A percentile compares a stretch with the other conserved stretches of the same genome.
Conservation (phyloP, 73 alveolate species). For the Paramecium primaurelia region DNA sequence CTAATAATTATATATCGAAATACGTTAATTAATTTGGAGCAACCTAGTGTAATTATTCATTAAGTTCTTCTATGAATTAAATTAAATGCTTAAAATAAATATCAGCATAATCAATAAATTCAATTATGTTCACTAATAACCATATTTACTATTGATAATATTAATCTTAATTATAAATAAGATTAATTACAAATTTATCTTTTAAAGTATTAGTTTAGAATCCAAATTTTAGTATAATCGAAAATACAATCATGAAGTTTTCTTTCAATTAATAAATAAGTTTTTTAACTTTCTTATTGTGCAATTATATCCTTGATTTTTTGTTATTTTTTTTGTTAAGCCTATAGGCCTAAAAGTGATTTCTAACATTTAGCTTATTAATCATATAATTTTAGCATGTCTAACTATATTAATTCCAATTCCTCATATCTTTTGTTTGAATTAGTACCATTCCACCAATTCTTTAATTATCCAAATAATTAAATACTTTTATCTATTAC, state of each 20-base stretch:
- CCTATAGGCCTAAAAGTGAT: neutral
- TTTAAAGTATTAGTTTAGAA: neutral
- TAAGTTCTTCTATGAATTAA: neutral
- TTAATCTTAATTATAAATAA: neutral
- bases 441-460: constrained; percentile 35
- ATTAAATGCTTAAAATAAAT: neutral
- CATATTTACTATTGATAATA: neutral
- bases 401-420: neutral
- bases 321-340: neutral
- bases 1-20: neutral
- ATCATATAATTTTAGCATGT: neutral
- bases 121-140: neutral
- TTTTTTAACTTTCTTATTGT: neutral
- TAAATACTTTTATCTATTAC: neutral
- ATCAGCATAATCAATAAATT: constrained; percentile 17
- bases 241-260: neutral
- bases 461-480: neutral
- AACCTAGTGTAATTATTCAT: neutral
- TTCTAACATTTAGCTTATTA: neutral
- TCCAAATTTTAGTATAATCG: neutral
- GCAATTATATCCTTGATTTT: neutral
- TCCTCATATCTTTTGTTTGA: neutral
- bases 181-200: neutral
- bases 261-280: neutral
- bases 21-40: constrained; percentile 15